Evolutionary conservation across 352 stramenopile species (phyloP).

Genomic region (Phytophthora pini): DNA sequence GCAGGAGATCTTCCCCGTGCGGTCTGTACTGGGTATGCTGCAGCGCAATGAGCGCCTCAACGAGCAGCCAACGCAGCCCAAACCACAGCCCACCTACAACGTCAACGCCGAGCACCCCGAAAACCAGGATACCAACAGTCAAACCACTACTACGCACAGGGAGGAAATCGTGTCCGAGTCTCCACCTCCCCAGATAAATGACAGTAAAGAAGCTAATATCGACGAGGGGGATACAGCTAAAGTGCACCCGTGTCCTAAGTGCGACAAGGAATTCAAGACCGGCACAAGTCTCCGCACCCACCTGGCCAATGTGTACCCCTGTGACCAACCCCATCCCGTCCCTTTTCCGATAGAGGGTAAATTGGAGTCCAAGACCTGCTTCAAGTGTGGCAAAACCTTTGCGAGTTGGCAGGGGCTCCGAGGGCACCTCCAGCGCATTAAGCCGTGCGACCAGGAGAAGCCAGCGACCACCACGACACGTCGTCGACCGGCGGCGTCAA

Average conservation of each 20-base stretch:
- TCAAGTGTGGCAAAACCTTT: constrained; percentile 42
- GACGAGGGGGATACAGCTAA: constrained; percentile 5
- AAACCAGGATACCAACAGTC: constrained; percentile 16
- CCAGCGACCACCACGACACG: constrained; percentile 7
- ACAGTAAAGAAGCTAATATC: constrained; percentile 1
- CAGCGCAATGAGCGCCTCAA: constrained; percentile 17
- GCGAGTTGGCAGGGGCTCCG: constrained; percentile 35
- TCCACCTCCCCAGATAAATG: constrained; percentile 20
- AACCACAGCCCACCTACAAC: background rate
- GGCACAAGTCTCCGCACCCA: constrained; percentile 25
- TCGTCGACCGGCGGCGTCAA: constrained; percentile 17
- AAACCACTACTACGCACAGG: background rate
- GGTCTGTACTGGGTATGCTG: constrained; percentile 13
- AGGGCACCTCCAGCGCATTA: constrained; percentile 34
- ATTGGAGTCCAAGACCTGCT: constrained; percentile 30
- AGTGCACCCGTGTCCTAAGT: constrained; percentile 10
- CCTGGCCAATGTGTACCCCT: constrained; percentile 14
- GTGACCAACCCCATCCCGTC: constrained; percentile 8
- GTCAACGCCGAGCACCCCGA: constrained; percentile 3
- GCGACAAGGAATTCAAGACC: constrained; percentile 18
- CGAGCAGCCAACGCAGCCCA: constrained; percentile 9
- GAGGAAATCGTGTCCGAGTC: constrained; percentile 22
- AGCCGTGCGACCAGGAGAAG: constrained; percentile 38
- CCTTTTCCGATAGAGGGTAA: constrained; percentile 11
- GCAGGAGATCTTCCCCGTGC: constrained; percentile 19